Evolutionary conservation across 2,329 filamentous ascomycete species (phyloP).

Genomic region (Paraphaeosphaeria sporulosa): DNA sequence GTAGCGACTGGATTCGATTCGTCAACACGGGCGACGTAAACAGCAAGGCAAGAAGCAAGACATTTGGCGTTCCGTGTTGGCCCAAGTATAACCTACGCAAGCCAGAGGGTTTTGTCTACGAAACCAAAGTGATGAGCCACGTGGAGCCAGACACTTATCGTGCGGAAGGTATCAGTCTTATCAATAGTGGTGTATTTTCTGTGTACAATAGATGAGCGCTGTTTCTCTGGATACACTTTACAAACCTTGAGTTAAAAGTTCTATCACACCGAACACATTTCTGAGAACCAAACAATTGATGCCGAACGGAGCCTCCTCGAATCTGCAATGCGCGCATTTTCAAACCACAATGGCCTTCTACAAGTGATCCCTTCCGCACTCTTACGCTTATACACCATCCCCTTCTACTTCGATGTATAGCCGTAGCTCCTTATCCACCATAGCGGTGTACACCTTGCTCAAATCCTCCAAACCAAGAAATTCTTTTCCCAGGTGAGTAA

Average conservation of each 20-base stretch:
- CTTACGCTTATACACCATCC: background rate
- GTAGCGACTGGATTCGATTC: slow-evolving; percentile 54
- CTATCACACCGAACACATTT: too few relatives aligned
- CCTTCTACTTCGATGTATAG: slow-evolving; percentile 61
- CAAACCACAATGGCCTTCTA: background rate
- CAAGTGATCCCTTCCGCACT: background rate
- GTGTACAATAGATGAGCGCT: slow-evolving; percentile 8
- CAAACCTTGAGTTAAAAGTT: background rate
- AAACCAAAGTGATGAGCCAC: slow-evolving; percentile 52
- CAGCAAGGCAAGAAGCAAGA: slow-evolving; percentile 26
- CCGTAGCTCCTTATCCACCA: slow-evolving; percentile 68
- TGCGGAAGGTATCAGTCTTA: slow-evolving; percentile 53
- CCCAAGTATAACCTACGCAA: slow-evolving; percentile 47
- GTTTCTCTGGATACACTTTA: background rate
- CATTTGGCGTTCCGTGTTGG: slow-evolving; percentile 43
- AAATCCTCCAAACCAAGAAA: slow-evolving; percentile 58
- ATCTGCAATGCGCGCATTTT: too few relatives aligned
- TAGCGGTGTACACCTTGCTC: slow-evolving; percentile 61
- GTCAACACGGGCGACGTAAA: slow-evolving; percentile 47
- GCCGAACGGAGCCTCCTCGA: too few relatives aligned
- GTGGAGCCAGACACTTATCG: slow-evolving; percentile 54
- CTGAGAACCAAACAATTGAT: background rate
- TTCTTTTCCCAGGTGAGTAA: slow-evolving; percentile 51
- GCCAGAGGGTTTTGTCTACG: slow-evolving; percentile 54
- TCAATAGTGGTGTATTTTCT: slow-evolving; percentile 36